A percentile compares a stretch with the other conserved stretches of the same genome.
Conservation (phyloP, 768 basidiomycete species). For the Leccinum rimulosum region DNA sequence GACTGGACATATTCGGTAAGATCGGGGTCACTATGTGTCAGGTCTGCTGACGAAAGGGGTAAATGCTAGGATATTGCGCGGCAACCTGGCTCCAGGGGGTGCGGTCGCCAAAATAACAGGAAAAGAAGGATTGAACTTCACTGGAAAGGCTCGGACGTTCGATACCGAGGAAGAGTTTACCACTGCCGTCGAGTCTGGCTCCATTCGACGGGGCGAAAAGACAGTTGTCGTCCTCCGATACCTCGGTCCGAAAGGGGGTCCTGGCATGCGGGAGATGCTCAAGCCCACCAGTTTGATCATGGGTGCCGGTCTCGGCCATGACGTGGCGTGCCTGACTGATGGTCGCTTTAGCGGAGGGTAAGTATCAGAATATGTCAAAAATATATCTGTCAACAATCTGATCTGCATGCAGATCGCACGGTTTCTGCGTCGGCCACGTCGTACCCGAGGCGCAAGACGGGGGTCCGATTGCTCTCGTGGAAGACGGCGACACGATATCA, state of each 20-base stretch:
- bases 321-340: conserved; percentile 96
- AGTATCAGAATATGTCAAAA: conserved; percentile 31
- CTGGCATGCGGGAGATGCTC: conserved; percentile 99
- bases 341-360: conserved; percentile 98
- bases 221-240: conserved; percentile 94
- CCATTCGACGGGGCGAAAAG: conserved; percentile 94
- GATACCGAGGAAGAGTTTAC: conserved; percentile 88
- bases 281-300: conserved; percentile 98
- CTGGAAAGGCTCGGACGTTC: conserved; percentile 90
- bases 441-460: conserved; percentile 95
- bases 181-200: conserved; percentile 81
- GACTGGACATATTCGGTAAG: conserved; percentile 85
- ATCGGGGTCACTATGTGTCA: conserved; percentile 2
- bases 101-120: conserved; percentile 98
- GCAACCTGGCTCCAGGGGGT: conserved; percentile 91
- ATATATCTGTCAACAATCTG: conserved; percentile 10
- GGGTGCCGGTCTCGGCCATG: conserved; percentile 94
- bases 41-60: background rate
- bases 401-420: conserved; percentile 69
- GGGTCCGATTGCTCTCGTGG: conserved; percentile 87
- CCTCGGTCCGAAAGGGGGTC: conserved; percentile 95
- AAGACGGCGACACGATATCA: conserved; percentile 82
- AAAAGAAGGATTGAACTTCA: conserved; percentile 88
- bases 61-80: conserved; percentile 71
- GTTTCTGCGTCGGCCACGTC: conserved; percentile 96